phyloP scores from a whole-genome alignment of 257 asterid species.

The Cinchona pubescens region DNA sequence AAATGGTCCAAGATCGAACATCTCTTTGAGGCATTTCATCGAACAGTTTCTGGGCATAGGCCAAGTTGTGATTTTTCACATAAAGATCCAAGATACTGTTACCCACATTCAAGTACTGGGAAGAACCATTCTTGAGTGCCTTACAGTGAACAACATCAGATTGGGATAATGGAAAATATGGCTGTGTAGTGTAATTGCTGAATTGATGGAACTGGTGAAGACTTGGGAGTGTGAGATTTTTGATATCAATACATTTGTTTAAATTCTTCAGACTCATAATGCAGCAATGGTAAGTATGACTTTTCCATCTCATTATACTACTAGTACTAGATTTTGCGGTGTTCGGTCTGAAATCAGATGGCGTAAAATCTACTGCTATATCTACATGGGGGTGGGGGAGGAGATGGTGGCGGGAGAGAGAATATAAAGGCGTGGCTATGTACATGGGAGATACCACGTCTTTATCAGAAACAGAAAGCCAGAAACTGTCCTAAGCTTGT shows the following conservation, averaged over 20 bases:
- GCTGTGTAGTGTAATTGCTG: constrained; percentile 17
- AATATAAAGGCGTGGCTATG: no score
- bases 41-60: constrained; percentile 53
- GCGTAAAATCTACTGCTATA: no score
- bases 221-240: neutral
- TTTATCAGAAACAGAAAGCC: no score
- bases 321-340: neutral
- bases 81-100: constrained; percentile 48
- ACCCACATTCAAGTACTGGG: constrained; percentile 16
- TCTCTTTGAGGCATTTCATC: constrained; percentile 64
- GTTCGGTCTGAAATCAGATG: neutral
- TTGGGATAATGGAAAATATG: constrained; percentile 10
- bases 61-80: constrained; percentile 23
- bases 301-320: constrained; percentile 22
- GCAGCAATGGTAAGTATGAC: neutral
- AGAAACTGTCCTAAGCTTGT: no score
- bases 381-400: no score
- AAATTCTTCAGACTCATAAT: neutral
- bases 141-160: constrained; percentile 39
- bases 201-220: constrained; percentile 8
- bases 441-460: no score
- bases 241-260: neutral
- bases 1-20: constrained; percentile 70
- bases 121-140: constrained; percentile 46
- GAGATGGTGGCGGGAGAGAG: no score